Conservation (phyloP, 1,284 basidiomycete genomes). For the Leccinum proliferum region DNA sequence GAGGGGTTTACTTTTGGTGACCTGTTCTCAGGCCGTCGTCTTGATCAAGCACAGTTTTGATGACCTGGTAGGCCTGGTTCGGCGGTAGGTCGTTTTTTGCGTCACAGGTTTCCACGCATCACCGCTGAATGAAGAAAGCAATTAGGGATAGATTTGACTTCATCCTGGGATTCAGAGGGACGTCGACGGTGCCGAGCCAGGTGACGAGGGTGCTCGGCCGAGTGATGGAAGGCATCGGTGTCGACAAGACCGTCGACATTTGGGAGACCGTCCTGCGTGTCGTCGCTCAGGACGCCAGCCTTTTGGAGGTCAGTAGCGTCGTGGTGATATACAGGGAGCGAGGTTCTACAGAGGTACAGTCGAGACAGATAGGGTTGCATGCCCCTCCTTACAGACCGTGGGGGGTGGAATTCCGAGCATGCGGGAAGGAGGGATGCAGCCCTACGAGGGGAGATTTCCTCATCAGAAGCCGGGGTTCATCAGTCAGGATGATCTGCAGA, state of each 20-base stretch:
- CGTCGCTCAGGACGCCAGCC: background rate
- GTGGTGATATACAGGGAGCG: background rate
- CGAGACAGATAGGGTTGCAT: no score
- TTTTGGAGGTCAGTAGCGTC: background rate
- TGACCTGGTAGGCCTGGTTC: background rate
- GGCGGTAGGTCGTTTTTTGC: background rate
- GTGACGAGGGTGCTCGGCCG: background rate
- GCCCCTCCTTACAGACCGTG: no score
- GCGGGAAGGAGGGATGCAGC: no score
- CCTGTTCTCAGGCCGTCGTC: background rate
- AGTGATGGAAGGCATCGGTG: background rate
- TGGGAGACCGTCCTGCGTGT: background rate
- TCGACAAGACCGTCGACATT: background rate
- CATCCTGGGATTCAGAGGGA: background rate
- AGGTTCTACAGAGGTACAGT: background rate
- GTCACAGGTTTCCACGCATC: no score
- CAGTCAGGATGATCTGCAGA: no score
- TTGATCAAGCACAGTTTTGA: background rate
- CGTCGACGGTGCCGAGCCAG: background rate
- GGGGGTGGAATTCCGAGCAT: no score
- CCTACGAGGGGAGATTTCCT: no score
- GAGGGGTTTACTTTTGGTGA: background rate
- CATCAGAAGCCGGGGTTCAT: no score
- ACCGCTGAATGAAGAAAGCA: no score
- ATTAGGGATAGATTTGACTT: background rate